Percentiles rank a stretch among this genome's conserved stretches.
Conservation (phyloP, 306 rosid genomes). For the Oemleria cerasiformis region DNA sequence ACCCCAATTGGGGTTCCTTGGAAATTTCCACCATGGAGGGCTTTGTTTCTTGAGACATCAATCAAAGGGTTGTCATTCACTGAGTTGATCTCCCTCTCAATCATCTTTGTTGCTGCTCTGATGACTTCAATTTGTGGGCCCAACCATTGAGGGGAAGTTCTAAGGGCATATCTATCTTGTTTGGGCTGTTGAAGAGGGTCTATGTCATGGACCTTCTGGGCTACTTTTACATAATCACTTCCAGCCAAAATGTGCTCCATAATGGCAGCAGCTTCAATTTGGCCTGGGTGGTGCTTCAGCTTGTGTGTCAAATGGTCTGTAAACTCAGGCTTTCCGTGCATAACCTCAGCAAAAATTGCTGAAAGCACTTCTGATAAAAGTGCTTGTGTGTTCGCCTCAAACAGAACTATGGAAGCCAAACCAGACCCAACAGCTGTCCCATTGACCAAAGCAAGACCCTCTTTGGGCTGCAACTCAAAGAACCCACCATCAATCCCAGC, state of each 20-base stretch:
- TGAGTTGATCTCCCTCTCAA: slow-evolving; percentile 90
- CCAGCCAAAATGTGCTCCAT: slow-evolving; percentile 94
- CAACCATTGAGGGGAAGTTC: slow-evolving; percentile 95
- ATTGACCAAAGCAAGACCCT: slow-evolving; percentile 84
- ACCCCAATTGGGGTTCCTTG: slow-evolving; percentile 98
- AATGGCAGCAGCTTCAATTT: slow-evolving; percentile 96
- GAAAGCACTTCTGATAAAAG: slow-evolving; percentile 64
- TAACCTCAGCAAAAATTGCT: slow-evolving; percentile 80
- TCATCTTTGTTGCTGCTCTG: slow-evolving; percentile 71
- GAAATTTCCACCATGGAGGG: slow-evolving; percentile 87
- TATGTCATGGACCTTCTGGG: slow-evolving; percentile 56
- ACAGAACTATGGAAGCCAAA: slow-evolving; percentile 72
- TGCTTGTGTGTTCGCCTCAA: slow-evolving; percentile 64
- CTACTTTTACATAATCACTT: slow-evolving; percentile 67
- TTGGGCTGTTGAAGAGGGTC: slow-evolving; percentile 96
- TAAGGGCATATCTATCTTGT: slow-evolving; percentile 79
- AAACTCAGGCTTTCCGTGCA: slow-evolving; percentile 88
- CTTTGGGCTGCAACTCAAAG: slow-evolving; percentile 89
- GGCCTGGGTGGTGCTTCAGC: slow-evolving; percentile 91
- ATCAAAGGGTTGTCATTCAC: slow-evolving; percentile 90
- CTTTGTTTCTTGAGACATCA: slow-evolving; percentile 87
- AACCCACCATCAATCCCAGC: slow-evolving; percentile 62
- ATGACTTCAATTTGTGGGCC: slow-evolving; percentile 93
- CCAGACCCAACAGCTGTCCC: slow-evolving; percentile 97
- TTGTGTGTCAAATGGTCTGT: slow-evolving; percentile 87